A percentile compares a stretch with the other conserved stretches of the same genome.
These are phyloP conservation scores for Saturnispora ahearnii DNA, from an alignment of 805 yeast species.

Conservation along the genomic window DNA sequence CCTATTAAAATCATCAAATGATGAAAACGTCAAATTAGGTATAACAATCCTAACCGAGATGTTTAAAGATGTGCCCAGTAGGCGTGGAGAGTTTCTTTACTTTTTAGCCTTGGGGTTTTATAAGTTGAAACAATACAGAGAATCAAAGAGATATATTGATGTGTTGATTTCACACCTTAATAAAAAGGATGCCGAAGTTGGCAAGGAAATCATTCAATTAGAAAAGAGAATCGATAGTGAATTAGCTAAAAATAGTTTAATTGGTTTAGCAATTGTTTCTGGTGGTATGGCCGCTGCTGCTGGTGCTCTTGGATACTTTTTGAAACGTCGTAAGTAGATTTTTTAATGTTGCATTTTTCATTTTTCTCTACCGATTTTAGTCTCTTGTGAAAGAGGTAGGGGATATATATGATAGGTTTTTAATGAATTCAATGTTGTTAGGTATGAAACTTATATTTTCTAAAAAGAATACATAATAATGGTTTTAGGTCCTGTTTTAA, in stretches of 20 bases:
- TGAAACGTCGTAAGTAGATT: slow-evolving; percentile 1
- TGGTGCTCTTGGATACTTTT: slow-evolving; percentile 26
- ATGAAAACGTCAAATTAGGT: slow-evolving; percentile 67
- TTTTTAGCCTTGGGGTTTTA: slow-evolving; percentile 82
- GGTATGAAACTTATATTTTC: too few relatives aligned
- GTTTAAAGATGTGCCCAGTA: slow-evolving; percentile 67
- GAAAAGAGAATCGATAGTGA: slow-evolving; percentile 73
- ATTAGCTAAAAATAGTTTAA: slow-evolving; percentile 77
- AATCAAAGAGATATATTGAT: slow-evolving; percentile 80
- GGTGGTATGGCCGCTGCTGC: slow-evolving; percentile 83
- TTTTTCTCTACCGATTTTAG: too few relatives aligned
- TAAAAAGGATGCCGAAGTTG: slow-evolving; percentile 54
- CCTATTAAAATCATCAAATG: slow-evolving; percentile 58
- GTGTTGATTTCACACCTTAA: slow-evolving; percentile 76
- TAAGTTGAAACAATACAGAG: slow-evolving; percentile 78
- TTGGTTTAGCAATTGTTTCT: slow-evolving; percentile 81
- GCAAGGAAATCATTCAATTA: slow-evolving; percentile 25
- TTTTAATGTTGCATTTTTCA: not conserved
- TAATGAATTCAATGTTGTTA: too few relatives aligned
- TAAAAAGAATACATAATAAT: too few relatives aligned
- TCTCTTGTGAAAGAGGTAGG: too few relatives aligned
- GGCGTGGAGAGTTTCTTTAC: slow-evolving; percentile 84
- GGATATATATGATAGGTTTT: too few relatives aligned
- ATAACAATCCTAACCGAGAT: slow-evolving; percentile 60
- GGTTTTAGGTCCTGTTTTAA: too few relatives aligned